These are phyloP conservation scores for Dictyostelium citrinum DNA, from an alignment of 78 protist genomes.

Conservation along the genomic window DNA sequence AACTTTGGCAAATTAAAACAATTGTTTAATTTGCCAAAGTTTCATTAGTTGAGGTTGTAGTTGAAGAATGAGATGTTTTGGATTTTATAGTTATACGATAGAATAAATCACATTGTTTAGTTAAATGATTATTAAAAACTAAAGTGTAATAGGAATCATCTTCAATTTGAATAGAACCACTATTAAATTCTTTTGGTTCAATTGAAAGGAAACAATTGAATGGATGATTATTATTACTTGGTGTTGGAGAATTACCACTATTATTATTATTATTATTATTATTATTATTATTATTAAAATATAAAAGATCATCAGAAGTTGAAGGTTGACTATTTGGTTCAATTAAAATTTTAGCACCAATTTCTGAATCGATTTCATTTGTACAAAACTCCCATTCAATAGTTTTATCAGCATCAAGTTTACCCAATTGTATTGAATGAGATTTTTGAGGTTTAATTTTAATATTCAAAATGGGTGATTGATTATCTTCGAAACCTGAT, in stretches of 20 bases:
- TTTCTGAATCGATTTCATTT: not conserved
- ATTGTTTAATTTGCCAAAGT: not conserved
- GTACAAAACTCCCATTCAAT: conserved; percentile 39
- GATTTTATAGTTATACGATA: conserved; percentile 17
- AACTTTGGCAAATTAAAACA: no score
- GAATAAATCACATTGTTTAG: not conserved
- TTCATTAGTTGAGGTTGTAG: not conserved
- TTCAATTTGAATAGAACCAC: conserved; percentile 20
- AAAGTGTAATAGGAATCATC: not conserved
- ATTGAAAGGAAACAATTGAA: not conserved
- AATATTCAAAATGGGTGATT: not conserved
- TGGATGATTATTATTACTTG: not conserved
- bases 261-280: not conserved
- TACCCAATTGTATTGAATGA: not conserved
- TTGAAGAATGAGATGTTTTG: not conserved
- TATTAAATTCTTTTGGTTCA: conserved; percentile 33
- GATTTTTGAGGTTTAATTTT: not conserved
- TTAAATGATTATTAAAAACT: conserved; percentile 17
- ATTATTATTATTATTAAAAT: not conserved
- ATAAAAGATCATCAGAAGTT: not conserved
- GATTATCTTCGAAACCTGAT: conserved; percentile 2
- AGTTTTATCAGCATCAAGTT: not conserved
- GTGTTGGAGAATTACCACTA: not conserved
- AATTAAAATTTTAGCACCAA: not conserved
- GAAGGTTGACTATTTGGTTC: not conserved